A percentile compares a stretch with the other conserved stretches of the same genome.
Evolutionary conservation across 2,329 filamentous ascomycete species (phyloP).

Genomic region (Sodiomyces alkalinus): DNA sequence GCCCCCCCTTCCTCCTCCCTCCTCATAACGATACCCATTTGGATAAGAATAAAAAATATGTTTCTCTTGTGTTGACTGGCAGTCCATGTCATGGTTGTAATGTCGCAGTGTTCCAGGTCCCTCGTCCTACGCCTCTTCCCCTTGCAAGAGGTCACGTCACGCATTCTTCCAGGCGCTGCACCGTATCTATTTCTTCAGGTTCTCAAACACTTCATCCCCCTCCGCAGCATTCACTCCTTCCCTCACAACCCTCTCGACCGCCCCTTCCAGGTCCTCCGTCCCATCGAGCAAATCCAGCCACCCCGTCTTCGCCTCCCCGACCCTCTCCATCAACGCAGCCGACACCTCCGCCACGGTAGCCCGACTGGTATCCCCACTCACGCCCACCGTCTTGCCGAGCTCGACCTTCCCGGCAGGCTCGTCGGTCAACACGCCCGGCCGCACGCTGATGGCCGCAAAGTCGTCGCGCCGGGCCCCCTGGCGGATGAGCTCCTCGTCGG

Average conservation of each 20-base stretch:
- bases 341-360: constrained; percentile 45
- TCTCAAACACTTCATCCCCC: constrained; percentile 27
- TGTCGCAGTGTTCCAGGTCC: too few species aligned
- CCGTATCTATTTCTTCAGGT: constrained; percentile 1
- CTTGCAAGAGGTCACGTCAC: too few species aligned
- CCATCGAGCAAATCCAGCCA: constrained; percentile 44
- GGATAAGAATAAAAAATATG: not conserved
- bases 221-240: constrained; percentile 36
- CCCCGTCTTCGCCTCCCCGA: constrained; percentile 26
- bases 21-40: too few species aligned
- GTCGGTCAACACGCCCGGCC: constrained; percentile 34
- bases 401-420: constrained; percentile 31
- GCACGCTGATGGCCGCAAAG: constrained; percentile 35
- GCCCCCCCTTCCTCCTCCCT: too few species aligned
- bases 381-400: constrained; percentile 27
- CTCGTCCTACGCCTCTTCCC: too few species aligned
- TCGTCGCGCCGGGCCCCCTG: constrained; percentile 23
- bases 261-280: constrained; percentile 28
- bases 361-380: constrained; percentile 30
- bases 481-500: constrained; percentile 40
- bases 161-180: too few species aligned
- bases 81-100: too few species aligned
- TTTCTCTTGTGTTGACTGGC: not conserved
- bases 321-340: constrained; percentile 35
- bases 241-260: constrained; percentile 31